A percentile compares a stretch with the other conserved stretches of the same genome.
phyloP scores from a whole-genome alignment of 225 moss, liverwort and hornwort species.

The Antitrichia curtipendula region DNA sequence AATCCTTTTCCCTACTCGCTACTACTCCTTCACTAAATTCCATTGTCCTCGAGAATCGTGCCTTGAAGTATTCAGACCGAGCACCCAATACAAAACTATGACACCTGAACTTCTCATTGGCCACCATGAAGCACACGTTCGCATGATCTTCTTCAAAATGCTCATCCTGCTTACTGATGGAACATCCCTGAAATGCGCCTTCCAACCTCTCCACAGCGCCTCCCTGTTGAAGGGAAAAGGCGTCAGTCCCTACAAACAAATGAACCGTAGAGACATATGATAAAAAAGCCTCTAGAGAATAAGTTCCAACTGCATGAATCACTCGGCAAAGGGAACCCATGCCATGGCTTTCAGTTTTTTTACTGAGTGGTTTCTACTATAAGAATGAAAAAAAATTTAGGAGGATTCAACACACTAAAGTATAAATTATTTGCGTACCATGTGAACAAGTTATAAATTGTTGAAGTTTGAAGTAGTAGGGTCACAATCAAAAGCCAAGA shows the following conservation, averaged over 20 bases:
- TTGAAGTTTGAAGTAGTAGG: neutral
- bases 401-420: neutral
- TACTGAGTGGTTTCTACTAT: neutral
- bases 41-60: slow-evolving; percentile 65
- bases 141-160: slow-evolving; percentile 60
- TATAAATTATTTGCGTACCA: neutral
- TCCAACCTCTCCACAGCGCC: slow-evolving; percentile 23
- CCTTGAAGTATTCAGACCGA: slow-evolving; percentile 83
- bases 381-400: neutral
- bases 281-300: neutral
- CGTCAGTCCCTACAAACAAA: neutral
- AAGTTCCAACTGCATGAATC: neutral
- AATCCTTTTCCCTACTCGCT: neutral
- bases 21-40: slow-evolving; percentile 31
- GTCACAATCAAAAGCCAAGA: neutral
- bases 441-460: neutral
- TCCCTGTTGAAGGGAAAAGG: neutral
- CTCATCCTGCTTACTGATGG: slow-evolving; percentile 26
- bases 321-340: neutral
- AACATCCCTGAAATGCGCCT: slow-evolving; percentile 28
- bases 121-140: slow-evolving; percentile 62
- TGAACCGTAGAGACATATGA: neutral
- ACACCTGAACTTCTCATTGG: slow-evolving; percentile 52
- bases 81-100: slow-evolving; percentile 63
- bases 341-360: neutral